Evolutionary conservation across 2,329 filamentous ascomycete genomes (phyloP).

Genomic region (Aphanoascus verrucosus): DNA sequence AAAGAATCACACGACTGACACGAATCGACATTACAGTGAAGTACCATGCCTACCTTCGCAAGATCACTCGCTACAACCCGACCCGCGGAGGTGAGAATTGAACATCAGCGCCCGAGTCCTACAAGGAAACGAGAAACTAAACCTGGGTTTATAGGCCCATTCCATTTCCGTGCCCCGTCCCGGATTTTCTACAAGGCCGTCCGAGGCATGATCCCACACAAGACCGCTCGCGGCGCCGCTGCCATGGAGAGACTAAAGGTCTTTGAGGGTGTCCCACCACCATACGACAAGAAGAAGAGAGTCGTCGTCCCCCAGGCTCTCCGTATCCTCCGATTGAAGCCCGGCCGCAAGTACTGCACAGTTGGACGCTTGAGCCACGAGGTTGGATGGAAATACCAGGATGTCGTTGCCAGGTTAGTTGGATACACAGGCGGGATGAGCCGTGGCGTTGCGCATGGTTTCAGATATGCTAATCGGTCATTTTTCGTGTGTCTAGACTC

Average conservation of each 20-base stretch:
- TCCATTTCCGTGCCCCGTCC: conserved; percentile 98
- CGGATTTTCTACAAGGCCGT: conserved; percentile 99
- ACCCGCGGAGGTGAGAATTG: conserved; percentile 77
- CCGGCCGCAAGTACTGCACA: conserved; percentile 99
- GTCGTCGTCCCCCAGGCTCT: conserved; percentile 98
- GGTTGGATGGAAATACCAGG: conserved; percentile 99
- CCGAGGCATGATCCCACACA: conserved; percentile 99
- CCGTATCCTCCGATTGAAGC: conserved; percentile 91
- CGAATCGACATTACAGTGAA: conserved; percentile 59
- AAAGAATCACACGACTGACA: background rate
- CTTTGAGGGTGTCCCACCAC: conserved; percentile 97
- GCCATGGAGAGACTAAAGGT: conserved; percentile 98
- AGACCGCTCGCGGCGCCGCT: conserved; percentile 93
- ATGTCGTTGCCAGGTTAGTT: conserved; percentile 91
- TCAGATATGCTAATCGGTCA: background rate
- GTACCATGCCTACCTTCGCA: conserved; percentile 99
- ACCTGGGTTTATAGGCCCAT: conserved; percentile 58
- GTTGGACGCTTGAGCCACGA: conserved; percentile 96
- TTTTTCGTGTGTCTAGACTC: conserved; percentile 51
- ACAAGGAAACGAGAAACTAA: conserved; percentile 11
- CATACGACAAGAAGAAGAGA: conserved; percentile 99
- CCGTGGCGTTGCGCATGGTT: background rate
- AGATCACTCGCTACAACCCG: conserved; percentile 99
- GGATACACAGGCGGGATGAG: background rate
- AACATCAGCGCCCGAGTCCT: conserved; percentile 3